Evolutionary conservation across 345 rosid species (phyloP), one percentile per base, ranked within the genome.

Genomic region (Salix udensis): DNA sequence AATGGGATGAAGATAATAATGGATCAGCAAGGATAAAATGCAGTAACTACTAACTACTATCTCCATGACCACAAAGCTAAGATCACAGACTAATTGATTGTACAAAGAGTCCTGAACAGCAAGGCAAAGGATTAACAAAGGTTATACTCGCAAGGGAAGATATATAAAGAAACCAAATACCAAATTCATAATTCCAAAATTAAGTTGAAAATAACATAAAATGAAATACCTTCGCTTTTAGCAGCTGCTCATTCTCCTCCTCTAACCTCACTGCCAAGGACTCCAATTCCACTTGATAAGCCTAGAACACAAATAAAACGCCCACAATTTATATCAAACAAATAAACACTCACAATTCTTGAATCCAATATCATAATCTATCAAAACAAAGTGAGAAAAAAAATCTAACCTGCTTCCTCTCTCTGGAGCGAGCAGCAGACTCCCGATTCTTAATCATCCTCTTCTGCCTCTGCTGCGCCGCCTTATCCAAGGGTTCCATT

Each of bases 371-470:
- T 18, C 42, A 28, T 19, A 66, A 23, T 46, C 44, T 50, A 71
- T 65, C 58, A 64, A 65, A 46, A 21, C 31, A n/a, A 11, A 13
- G 15, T 8, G 30, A 13, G 9, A 9, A 13, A n/a, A 39, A 39
- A 4, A 65, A 21, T 48, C 68, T 31, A 6, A 90, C 97, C 91
- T 92, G 97, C 84, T 96, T 96, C 83, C 99, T 85, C 81, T 93
- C 99, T 83, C 99, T 83, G 7, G 99, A 96, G 84, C 98, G 80
- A 6, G 99, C 99, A 1, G 99, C 99, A 7, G 97, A 93, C 80
- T 96, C 99, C 70, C 99, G 84, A 70, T 96, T 96, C 95, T 96
- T 96, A 42, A 96, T 96, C 99, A 93, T 96, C 89, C 99, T 89
- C 84, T 86, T 87, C 78, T 96, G 99, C 77, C 99, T 89, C 80